Base-by-base conservation (phyloP, 768 basidiomycete genomes). In the Kwoniella dendrophila region DNA sequence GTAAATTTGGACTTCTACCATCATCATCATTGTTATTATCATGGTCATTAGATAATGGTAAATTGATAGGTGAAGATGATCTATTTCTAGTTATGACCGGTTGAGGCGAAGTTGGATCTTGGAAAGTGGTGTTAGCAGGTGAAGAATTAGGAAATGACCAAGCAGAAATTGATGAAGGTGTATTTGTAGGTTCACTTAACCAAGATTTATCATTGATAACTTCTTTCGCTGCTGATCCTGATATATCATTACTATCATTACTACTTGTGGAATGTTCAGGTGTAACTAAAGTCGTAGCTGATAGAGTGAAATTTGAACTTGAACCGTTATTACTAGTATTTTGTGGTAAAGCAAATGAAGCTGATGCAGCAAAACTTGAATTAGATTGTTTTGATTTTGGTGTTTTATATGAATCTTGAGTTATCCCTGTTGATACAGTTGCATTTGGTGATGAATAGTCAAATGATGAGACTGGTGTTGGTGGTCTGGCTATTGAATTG, bases 91-190 rank as follows among this genome's bases (percentile, higher is more conserved):
- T 73, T 24, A 68, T 34, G 51, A 64, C 70, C 16, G 72, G 59
- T 20, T 62, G 50, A 20, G 72, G 72, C 2, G 66, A 61, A 12
- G 71, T 26, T 3, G 72, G 72, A n/a, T n/a, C n/a, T n/a, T n/a
- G n/a, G n/a, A n/a, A n/a, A n/a, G n/a, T n/a, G n/a, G n/a, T n/a
- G n/a, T n/a, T n/a, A n/a, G n/a, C n/a, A n/a, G n/a, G n/a, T n/a
- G n/a, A n/a, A 16, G 66, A 61, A n/a, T 69, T 24, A 22, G 67
- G 48, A 22, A 59, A 72, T 1, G 59, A 54, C 73, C 73, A 74
- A 12, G 56, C 58, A 5, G 70, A 59, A 27, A 74, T 51, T 8
- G 68, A 64, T 2, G 56, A 62, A 1, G 68, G 73, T 4, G 73
- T 70, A 30, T 43, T 64, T 20, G 66, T 68, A 4, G 70, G 68